A percentile compares a stretch with the other conserved stretches of the same genome.
These are phyloP conservation scores for Globisporangium takayamanum DNA, from an alignment of 352 stramenopile genomes.

Conservation along the genomic window DNA sequence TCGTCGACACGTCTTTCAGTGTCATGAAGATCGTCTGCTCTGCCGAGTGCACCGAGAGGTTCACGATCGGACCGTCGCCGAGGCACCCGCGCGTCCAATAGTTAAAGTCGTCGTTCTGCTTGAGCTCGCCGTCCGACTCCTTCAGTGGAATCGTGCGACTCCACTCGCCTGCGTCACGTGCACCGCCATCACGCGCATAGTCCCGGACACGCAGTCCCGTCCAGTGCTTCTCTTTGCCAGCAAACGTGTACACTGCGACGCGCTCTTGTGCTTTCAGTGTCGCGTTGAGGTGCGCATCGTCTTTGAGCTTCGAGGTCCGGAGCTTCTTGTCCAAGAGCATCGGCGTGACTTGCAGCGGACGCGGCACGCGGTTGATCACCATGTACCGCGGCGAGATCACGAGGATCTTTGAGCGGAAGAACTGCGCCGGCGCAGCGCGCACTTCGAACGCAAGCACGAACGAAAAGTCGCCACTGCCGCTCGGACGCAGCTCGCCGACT, in stretches of 20 bases:
- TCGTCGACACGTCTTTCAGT: conserved; percentile 60
- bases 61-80: conserved; percentile 68
- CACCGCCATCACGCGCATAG: conserved; percentile 28
- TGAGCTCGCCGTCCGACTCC: conserved; percentile 21
- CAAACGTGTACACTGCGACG: conserved; percentile 60
- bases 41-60: conserved; percentile 45
- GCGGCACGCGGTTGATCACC: conserved; percentile 55
- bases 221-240: conserved; percentile 65
- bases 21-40: conserved; percentile 69
- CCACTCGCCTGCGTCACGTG: conserved; percentile 50
- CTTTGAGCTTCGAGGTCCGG: conserved; percentile 25
- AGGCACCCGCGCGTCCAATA: conserved; percentile 70
- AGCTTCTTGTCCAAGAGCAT: conserved; percentile 78
- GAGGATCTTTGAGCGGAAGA: conserved; percentile 79
- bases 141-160: conserved; percentile 40
- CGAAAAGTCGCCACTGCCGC: conserved; percentile 36
- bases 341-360: conserved; percentile 61
- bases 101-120: conserved; percentile 35
- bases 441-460: conserved; percentile 82
- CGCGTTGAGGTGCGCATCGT: conserved; percentile 28
- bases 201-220: conserved; percentile 63
- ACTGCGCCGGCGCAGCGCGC: conserved; percentile 69
- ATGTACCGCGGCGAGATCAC: conserved; percentile 74
- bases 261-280: conserved; percentile 46
- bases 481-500: conserved; percentile 55